A percentile compares a stretch with the other conserved stretches of the same genome.
phyloP scores from a whole-genome alignment of 768 basidiomycete genomes.

The Neoboletus subvelutipes region DNA sequence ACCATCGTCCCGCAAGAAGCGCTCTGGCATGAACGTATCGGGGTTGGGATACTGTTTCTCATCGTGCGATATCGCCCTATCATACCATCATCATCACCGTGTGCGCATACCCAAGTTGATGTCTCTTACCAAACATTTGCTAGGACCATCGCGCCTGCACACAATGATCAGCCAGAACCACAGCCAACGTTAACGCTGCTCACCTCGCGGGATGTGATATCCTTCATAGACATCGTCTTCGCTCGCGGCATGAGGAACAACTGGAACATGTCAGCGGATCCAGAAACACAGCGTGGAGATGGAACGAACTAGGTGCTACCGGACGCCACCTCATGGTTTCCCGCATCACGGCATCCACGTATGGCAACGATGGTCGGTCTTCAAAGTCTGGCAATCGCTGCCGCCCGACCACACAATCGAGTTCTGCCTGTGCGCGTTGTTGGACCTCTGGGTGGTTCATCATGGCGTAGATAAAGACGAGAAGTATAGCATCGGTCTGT shows the following conservation, averaged over 20 bases:
- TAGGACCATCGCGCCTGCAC: slow-evolving; percentile 10
- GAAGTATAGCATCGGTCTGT: slow-evolving; percentile 28
- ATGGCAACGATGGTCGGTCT: slow-evolving; percentile 31
- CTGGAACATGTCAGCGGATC: slow-evolving; percentile 19
- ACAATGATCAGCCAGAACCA: neutral
- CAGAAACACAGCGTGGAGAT: neutral
- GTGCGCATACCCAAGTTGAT: too few relatives aligned
- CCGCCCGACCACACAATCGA: slow-evolving; percentile 31
- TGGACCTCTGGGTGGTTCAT: slow-evolving; percentile 30
- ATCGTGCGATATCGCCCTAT: slow-evolving; percentile 43
- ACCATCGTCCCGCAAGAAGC: slow-evolving; percentile 31
- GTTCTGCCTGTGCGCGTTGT: slow-evolving; percentile 31
- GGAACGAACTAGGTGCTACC: slow-evolving; percentile 21
- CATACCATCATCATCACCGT: neutral
- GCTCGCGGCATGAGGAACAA: slow-evolving; percentile 40
- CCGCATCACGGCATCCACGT: slow-evolving; percentile 33
- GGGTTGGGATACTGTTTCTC: slow-evolving; percentile 36
- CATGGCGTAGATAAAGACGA: slow-evolving; percentile 32
- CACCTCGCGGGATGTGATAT: slow-evolving; percentile 33
- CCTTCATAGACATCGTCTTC: slow-evolving; percentile 38
- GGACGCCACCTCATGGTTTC: slow-evolving; percentile 34
- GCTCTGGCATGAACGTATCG: slow-evolving; percentile 36
- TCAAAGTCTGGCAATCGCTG: slow-evolving; percentile 32
- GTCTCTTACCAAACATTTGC: slow-evolving; percentile 13
- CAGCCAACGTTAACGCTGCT: neutral